phyloP scores from a whole-genome alignment of 495 filamentous ascomycete genomes.

The Neurospora sp. region DNA sequence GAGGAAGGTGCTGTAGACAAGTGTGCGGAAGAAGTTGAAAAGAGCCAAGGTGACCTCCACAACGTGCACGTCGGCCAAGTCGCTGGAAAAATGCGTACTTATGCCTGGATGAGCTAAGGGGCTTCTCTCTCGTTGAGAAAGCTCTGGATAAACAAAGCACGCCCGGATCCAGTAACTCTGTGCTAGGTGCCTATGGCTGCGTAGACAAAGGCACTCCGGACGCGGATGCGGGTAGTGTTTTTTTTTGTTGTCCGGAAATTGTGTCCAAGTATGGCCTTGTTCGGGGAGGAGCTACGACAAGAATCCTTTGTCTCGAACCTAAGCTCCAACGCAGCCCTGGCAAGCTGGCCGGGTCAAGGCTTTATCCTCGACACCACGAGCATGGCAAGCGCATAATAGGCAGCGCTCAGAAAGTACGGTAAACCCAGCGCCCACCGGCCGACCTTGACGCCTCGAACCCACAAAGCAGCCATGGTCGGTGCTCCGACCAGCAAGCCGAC shows the following conservation, averaged over 20 bases:
- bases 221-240: not conserved
- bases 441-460: slow-evolving; percentile 23
- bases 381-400: slow-evolving; percentile 21
- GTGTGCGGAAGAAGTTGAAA: not conserved
- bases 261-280: not conserved
- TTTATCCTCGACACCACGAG: slow-evolving; percentile 3
- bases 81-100: not conserved
- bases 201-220: not conserved
- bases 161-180: not conserved
- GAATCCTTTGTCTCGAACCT: not conserved
- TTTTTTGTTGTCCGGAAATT: not conserved
- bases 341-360: not conserved
- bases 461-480: slow-evolving; percentile 29
- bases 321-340: not conserved
- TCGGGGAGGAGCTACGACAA: not conserved
- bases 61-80: not conserved
- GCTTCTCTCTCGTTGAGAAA: not conserved
- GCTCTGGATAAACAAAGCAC: not conserved
- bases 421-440: slow-evolving; percentile 15
- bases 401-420: slow-evolving; percentile 26
- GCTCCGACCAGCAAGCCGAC: slow-evolving; percentile 32
- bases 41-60: not conserved
- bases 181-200: not conserved
- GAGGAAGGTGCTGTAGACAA: not conserved
- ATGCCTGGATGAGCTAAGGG: not conserved